Base-by-base conservation (phyloP, 2,329 filamentous ascomycete genomes). In the Hypoxylon sp. region DNA sequence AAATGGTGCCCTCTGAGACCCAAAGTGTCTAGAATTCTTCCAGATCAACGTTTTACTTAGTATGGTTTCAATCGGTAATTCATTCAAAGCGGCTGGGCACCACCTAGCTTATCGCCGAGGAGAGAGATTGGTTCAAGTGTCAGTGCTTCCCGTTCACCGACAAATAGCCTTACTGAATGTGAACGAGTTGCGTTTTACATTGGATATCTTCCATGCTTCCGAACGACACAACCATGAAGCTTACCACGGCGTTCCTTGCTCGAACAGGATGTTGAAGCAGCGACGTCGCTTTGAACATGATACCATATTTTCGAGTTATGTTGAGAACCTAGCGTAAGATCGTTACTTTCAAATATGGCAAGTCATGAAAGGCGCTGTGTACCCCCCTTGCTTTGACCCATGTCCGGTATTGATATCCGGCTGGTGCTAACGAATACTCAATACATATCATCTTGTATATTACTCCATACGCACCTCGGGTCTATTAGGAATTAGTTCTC, bases 1-100 rank as follows among this genome's bases (percentile, higher is more conserved):
- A 63, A 60, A 63, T 62, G 50, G 61, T 34, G 56, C 56, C 53
- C 46, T 67, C 64, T 70, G 67, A 73, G 70, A 70, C 69, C 60
- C 13, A 21, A 59, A 53, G 28, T 74, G 70, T 72, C 70, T 71
- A 72, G 74, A 74, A 75, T 68, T 68, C 51, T 75, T 75, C 75
- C 56, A 75, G 71, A 72, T 74, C 69, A 65, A 70, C 71, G 49
- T 67, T 56, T 49, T 56, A 36, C 49, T 63, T 17, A 51, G 41
- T 21, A 41, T 58, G 25, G 56, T 60, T 50, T 68, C 68, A 72
- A 68, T 73, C 25, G 66, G 55, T 56, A 28, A 38, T 45, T 59
- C 34, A n/a, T 25, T 48, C 23, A 38, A 60, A 52, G 48, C 55
- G 51, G 64, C 61, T 46, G 50, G 41, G 49, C 48, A 30, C 62